A percentile compares a stretch with the other conserved stretches of the same genome.
Evolutionary conservation across 2,329 filamentous ascomycete genomes (phyloP).

Genomic region (Hymenoscyphus linearis): DNA sequence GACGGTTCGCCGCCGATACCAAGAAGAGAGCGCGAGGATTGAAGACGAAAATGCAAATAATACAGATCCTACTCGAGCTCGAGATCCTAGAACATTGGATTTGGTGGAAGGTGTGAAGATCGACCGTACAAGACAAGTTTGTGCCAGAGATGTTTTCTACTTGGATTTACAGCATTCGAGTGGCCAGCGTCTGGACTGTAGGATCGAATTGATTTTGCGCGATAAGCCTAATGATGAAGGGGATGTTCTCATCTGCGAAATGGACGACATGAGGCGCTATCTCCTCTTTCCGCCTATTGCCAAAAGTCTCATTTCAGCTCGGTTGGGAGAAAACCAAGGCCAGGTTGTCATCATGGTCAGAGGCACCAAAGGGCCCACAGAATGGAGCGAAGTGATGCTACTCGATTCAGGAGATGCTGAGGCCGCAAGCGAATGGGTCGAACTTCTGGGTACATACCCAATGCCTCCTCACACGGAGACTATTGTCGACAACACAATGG

Average conservation of each 20-base stretch:
- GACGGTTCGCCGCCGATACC: constrained; percentile 67
- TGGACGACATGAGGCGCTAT: constrained; percentile 70
- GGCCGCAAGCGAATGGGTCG: constrained; percentile 78
- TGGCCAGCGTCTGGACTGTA: constrained; percentile 83
- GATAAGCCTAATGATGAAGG: constrained; percentile 71
- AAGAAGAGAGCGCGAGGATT: constrained; percentile 66
- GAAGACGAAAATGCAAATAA: constrained; percentile 82
- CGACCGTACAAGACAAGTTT: constrained; percentile 74
- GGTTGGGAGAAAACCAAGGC: constrained; percentile 62
- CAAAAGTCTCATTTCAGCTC: constrained; percentile 68
- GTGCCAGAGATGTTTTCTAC: constrained; percentile 84
- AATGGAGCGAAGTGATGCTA: constrained; percentile 83
- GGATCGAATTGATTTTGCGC: constrained; percentile 78
- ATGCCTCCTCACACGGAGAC: constrained; percentile 43
- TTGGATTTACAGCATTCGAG: constrained; percentile 82
- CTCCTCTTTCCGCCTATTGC: constrained; percentile 89
- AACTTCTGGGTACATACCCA: constrained; percentile 68
- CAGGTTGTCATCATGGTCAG: constrained; percentile 86
- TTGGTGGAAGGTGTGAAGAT: constrained; percentile 66
- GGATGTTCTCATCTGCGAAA: constrained; percentile 88
- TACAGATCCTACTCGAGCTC: constrained; percentile 74
- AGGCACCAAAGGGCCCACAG: constrained; percentile 56
- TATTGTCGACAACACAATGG: constrained; percentile 35
- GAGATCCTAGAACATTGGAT: constrained; percentile 73
- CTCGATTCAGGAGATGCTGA: constrained; percentile 55